phyloP scores from a whole-genome alignment of 2,329 filamentous ascomycete species.

The Mycosphaerella sp. region DNA sequence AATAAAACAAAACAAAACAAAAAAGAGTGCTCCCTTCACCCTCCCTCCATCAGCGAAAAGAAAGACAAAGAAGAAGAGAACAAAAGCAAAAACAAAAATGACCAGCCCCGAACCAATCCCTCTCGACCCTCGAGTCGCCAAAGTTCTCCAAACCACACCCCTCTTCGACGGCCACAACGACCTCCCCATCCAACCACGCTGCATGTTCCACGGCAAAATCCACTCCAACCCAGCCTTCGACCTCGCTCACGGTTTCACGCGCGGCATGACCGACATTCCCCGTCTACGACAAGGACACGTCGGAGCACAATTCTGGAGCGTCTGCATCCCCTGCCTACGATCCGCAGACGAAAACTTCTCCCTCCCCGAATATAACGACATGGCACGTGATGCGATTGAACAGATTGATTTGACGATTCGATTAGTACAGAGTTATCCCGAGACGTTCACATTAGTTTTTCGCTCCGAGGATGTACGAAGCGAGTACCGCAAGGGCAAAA shows the following conservation, averaged over 20 bases:
- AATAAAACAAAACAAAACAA: no score
- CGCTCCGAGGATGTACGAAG: not conserved
- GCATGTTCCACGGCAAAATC: conserved; percentile 30
- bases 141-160: not conserved
- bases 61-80: no score
- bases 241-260: conserved; percentile 29
- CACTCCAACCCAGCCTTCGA: conserved; percentile 34
- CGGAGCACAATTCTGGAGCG: conserved; percentile 28
- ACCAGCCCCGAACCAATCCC: not conserved
- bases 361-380: conserved; percentile 23
- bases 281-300: conserved; percentile 21
- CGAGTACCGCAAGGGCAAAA: conserved; percentile 10
- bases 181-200: conserved; percentile 4
- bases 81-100: not conserved
- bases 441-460: conserved; percentile 26
- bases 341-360: conserved; percentile 26
- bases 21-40: no score
- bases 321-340: conserved; percentile 19
- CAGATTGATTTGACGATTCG: conserved; percentile 23
- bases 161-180: conserved; percentile 6
- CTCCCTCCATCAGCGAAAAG: no score
- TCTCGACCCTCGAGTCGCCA: not conserved
- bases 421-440: conserved; percentile 31
- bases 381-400: conserved; percentile 23
- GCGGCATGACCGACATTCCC: conserved; percentile 29